A percentile compares a stretch with the other conserved stretches of the same genome.
Evolutionary conservation across 371 early-diverging fungal species (phyloP).

Genomic region (Dentiscutata heterogama): DNA sequence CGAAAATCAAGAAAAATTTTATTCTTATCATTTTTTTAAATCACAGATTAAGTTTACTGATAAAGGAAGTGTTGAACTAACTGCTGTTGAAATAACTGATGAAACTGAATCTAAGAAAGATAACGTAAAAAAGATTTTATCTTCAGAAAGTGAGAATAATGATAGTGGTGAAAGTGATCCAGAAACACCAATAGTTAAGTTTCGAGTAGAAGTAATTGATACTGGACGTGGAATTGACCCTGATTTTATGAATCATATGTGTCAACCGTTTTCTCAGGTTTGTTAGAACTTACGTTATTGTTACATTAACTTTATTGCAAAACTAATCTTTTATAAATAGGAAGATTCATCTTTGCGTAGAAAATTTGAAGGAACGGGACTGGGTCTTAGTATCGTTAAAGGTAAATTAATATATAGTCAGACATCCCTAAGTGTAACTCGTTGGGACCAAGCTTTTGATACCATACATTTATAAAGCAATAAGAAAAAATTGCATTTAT

Average conservation of each 20-base stretch:
- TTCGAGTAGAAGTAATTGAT: not conserved
- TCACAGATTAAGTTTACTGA: slow-evolving; percentile 16
- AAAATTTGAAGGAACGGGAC: slow-evolving; percentile 28
- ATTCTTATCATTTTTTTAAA: no score
- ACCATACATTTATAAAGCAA: no score
- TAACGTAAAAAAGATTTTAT: not conserved
- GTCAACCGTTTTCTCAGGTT: slow-evolving; percentile 20
- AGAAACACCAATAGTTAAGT: not conserved
- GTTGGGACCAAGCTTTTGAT: no score
- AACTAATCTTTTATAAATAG: not conserved
- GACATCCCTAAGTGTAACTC: not conserved
- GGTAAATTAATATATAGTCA: not conserved
- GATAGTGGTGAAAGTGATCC: not conserved
- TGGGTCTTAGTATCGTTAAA: slow-evolving; percentile 28
- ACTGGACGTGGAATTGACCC: slow-evolving; percentile 4
- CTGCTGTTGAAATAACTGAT: not conserved
- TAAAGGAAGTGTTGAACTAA: not conserved
- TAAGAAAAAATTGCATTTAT: not conserved
- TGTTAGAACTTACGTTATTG: not conserved
- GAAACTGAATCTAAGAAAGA: not conserved
- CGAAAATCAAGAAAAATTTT: no score
- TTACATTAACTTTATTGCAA: not conserved
- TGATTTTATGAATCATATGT: slow-evolving; percentile 6
- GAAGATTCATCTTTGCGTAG: slow-evolving; percentile 20
- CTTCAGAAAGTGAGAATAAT: not conserved